Evolutionary conservation across 495 filamentous ascomycete genomes (phyloP).

Genomic region (Penicillium bialowiezense): DNA sequence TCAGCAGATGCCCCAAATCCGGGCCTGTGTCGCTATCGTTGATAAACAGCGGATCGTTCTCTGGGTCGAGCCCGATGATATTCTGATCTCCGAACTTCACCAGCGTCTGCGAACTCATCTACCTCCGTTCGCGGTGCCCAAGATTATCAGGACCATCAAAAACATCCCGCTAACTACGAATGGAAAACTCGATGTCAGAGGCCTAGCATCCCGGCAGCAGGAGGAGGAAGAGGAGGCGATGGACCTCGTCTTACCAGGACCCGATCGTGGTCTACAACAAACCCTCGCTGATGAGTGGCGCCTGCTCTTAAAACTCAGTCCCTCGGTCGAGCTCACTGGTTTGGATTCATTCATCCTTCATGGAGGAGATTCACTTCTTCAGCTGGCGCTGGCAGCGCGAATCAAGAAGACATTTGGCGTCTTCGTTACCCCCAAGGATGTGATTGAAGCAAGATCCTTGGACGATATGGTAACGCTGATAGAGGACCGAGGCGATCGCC

Average conservation of each 20-base stretch:
- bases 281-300: constrained; percentile 3
- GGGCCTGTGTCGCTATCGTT: not conserved
- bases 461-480: not conserved
- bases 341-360: constrained; percentile 18
- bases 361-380: constrained; percentile 21
- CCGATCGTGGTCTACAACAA: not conserved
- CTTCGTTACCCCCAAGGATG: not conserved
- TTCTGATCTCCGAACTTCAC: constrained; percentile 7
- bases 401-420: not conserved
- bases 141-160: constrained; percentile 13
- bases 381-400: constrained; percentile 11
- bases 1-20: constrained; percentile 3
- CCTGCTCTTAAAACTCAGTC: constrained; percentile 2
- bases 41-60: constrained; percentile 13
- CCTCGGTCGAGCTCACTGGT: not conserved
- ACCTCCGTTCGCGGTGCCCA: constrained; percentile 19
- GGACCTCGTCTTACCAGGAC: not conserved
- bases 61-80: constrained; percentile 18
- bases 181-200: constrained; percentile 22
- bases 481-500: not conserved
- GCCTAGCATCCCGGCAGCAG: constrained; percentile 3
- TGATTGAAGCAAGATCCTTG: not conserved
- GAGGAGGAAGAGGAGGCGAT: no score
- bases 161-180: constrained; percentile 17
- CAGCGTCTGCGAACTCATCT: constrained; percentile 2